Conservation (phyloP, 176 grass and related monocot species). For the Ensete glaucum region DNA sequence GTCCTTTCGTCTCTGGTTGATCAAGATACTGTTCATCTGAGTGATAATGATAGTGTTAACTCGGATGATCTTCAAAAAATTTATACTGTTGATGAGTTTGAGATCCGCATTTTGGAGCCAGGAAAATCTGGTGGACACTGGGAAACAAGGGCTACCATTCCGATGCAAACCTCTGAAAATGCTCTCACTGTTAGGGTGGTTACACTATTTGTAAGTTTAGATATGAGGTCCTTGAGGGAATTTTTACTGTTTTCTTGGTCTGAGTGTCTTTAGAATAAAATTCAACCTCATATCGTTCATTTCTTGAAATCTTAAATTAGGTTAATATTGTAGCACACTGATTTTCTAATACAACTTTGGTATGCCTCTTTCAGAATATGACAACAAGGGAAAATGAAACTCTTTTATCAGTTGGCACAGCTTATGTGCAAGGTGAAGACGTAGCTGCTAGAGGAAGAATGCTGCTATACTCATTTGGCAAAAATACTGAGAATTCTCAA, state of each 20-base stretch:
- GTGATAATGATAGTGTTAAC: slow-evolving; percentile 44
- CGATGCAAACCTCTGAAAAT: slow-evolving; percentile 90
- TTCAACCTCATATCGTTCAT: neutral
- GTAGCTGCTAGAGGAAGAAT: slow-evolving; percentile 81
- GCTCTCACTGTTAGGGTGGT: slow-evolving; percentile 74
- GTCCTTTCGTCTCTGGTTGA: slow-evolving; percentile 71
- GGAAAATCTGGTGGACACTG: slow-evolving; percentile 61
- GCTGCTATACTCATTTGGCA: slow-evolving; percentile 71
- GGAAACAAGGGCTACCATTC: slow-evolving; percentile 58
- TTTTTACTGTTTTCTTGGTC: neutral
- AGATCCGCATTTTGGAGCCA: slow-evolving; percentile 68
- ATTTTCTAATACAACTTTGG: neutral
- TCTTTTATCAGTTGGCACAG: slow-evolving; percentile 78
- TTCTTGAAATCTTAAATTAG: slow-evolving; percentile 4
- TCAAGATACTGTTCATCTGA: slow-evolving; percentile 57
- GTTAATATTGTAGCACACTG: slow-evolving; percentile 1
- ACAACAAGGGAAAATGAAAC: slow-evolving; percentile 84
- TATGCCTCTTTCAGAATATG: slow-evolving; percentile 49
- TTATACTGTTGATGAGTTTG: slow-evolving; percentile 82
- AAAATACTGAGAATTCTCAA: slow-evolving; percentile 52
- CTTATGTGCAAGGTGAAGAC: slow-evolving; percentile 94
- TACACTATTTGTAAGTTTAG: slow-evolving; percentile 63
- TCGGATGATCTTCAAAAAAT: slow-evolving; percentile 73
- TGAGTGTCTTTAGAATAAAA: neutral
- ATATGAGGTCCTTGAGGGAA: neutral